Conservation (phyloP, 106 monocot genomes). For the Hemerocallis citrina region DNA sequence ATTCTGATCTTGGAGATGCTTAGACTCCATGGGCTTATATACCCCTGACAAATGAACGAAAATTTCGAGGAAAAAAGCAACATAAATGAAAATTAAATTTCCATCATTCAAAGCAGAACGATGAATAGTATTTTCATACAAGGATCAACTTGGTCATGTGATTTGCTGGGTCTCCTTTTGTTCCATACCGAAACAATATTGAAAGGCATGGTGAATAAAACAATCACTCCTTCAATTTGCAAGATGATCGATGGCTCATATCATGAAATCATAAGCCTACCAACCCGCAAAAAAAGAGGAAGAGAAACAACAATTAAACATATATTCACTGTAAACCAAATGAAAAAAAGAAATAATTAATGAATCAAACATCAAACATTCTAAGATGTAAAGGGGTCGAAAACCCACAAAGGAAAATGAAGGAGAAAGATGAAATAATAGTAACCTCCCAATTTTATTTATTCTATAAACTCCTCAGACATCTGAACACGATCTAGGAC, state of each 20-base stretch:
- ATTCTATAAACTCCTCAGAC: too few relatives aligned
- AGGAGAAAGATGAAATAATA: background rate
- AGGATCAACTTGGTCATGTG: slow-evolving; percentile 52
- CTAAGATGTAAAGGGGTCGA: too few relatives aligned
- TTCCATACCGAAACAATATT: slow-evolving; percentile 75
- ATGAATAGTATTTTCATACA: slow-evolving; percentile 29
- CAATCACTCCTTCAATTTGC: too few relatives aligned
- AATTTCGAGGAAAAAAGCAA: background rate
- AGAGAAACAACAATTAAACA: background rate
- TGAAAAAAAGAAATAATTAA: background rate
- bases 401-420: background rate
- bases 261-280: background rate
- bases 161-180: slow-evolving; percentile 71
- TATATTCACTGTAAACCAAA: background rate
- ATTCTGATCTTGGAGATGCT: slow-evolving; percentile 53
- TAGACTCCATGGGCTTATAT: slow-evolving; percentile 58
- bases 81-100: background rate
- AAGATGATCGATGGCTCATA: too few relatives aligned
- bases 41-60: slow-evolving; percentile 35
- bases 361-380: too few relatives aligned
- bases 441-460: too few relatives aligned
- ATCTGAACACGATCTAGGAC: too few relatives aligned
- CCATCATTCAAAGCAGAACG: background rate
- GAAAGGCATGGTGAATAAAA: slow-evolving; percentile 56
- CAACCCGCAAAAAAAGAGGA: background rate